Evolutionary conservation across 169 alveolate genomes (phyloP).

Genomic region (Cryptosporidium parvum): DNA sequence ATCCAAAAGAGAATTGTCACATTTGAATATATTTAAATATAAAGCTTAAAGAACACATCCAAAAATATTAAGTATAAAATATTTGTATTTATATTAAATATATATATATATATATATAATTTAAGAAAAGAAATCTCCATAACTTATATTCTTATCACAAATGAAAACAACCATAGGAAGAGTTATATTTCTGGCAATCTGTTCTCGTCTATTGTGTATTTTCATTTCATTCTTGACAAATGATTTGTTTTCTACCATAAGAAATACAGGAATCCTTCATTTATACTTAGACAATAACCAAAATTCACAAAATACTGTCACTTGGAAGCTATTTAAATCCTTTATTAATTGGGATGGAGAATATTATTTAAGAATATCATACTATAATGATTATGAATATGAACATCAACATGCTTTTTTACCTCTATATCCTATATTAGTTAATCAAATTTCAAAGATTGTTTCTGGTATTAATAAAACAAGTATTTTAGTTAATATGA

Average conservation of each 20-base stretch:
- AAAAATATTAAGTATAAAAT: too few species aligned
- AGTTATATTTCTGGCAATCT: conserved; percentile 19
- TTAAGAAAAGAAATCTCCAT: background rate
- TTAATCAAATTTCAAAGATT: conserved; percentile 4
- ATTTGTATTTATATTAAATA: too few species aligned
- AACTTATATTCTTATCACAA: background rate
- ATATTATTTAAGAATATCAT: conserved; percentile 50
- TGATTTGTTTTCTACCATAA: conserved; percentile 28
- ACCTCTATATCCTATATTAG: conserved; percentile 44
- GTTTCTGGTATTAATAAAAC: background rate
- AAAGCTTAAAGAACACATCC: background rate
- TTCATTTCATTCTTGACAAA: conserved; percentile 20
- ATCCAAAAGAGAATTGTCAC: background rate
- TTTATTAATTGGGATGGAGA: conserved; percentile 71
- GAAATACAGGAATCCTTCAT: conserved; percentile 36
- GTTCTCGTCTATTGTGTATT: conserved; percentile 41
- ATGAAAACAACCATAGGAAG: background rate
- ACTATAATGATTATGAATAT: conserved; percentile 25
- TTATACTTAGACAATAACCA: conserved; percentile 15
- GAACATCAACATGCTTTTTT: conserved; percentile 69
- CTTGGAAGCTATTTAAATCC: conserved; percentile 43
- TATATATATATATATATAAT: too few species aligned
- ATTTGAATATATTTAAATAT: too few species aligned
- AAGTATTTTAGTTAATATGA: background rate
- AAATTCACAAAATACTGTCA: background rate